Conservation (phyloP, 202 grass and related monocot species). For the Schoenoplectus triqueter region DNA sequence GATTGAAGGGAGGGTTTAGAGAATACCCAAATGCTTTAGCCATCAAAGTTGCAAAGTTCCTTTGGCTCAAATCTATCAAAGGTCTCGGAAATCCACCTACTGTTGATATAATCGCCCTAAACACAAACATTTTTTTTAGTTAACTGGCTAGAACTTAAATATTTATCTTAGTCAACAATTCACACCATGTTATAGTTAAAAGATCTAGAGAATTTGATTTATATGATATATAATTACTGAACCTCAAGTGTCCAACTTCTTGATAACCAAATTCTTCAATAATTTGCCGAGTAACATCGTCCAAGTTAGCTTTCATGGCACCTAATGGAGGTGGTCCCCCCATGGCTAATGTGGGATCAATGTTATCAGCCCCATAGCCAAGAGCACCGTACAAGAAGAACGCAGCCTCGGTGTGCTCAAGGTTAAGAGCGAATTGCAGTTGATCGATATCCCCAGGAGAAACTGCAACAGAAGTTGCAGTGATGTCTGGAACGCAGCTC, state of each 20-base stretch:
- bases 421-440: conserved; percentile 9
- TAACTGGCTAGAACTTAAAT: background rate
- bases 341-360: background rate
- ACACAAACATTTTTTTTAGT: background rate
- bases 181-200: background rate
- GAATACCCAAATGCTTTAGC: background rate
- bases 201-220: background rate
- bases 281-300: background rate
- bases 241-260: conserved; percentile 14
- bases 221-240: background rate
- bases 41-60: conserved; percentile 9
- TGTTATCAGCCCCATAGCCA: background rate
- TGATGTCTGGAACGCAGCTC: background rate
- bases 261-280: conserved; percentile 8
- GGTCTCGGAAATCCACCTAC: background rate
- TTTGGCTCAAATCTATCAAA: conserved; percentile 16
- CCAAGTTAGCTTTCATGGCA: conserved; percentile 1
- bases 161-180: background rate
- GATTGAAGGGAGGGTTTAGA: background rate
- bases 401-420: background rate
- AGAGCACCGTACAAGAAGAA: background rate
- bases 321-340: background rate
- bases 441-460: background rate
- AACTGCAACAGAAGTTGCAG: background rate
- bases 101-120: conserved; percentile 1